Conservation (phyloP, 495 filamentous ascomycete species). For the Halenospora varia region DNA sequence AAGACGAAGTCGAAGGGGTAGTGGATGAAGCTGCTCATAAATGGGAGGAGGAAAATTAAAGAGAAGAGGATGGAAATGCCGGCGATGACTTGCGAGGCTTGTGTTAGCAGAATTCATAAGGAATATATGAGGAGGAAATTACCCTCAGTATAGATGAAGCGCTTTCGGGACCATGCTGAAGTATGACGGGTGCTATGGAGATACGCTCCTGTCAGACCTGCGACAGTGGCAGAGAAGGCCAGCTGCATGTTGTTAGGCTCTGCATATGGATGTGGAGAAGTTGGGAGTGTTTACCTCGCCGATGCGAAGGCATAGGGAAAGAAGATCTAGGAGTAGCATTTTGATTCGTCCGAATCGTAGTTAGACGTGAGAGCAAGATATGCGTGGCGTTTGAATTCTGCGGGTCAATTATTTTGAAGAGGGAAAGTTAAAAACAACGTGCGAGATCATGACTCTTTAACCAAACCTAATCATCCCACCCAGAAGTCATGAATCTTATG, state of each 20-base stretch:
- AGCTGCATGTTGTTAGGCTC: conserved; percentile 25
- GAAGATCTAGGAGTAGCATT: conserved; percentile 38
- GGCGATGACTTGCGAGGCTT: conserved; percentile 39
- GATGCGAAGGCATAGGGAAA: conserved; percentile 44
- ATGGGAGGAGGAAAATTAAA: conserved; percentile 53
- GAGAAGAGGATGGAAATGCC: conserved; percentile 47
- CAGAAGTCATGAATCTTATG: background rate
- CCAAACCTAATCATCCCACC: background rate
- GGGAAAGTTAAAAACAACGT: background rate
- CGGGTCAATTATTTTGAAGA: background rate
- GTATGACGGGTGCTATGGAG: conserved; percentile 29
- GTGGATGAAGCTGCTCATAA: conserved; percentile 34
- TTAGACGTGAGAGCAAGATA: background rate
- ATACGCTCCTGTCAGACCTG: conserved; percentile 53
- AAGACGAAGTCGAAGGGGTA: conserved; percentile 45
- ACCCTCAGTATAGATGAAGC: conserved; percentile 55
- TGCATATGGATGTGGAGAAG: background rate
- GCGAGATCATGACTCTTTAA: background rate
- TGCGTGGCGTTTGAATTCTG: background rate
- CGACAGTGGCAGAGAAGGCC: conserved; percentile 42
- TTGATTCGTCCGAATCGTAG: conserved; percentile 1
- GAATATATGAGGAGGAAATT: background rate
- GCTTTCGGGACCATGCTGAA: conserved; percentile 37
- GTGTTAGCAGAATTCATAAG: background rate
- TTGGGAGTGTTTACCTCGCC: conserved; percentile 19